These are phyloP conservation scores for Rhodotorula toruloides DNA, from an alignment of 768 basidiomycete species.

Conservation along the genomic window DNA sequence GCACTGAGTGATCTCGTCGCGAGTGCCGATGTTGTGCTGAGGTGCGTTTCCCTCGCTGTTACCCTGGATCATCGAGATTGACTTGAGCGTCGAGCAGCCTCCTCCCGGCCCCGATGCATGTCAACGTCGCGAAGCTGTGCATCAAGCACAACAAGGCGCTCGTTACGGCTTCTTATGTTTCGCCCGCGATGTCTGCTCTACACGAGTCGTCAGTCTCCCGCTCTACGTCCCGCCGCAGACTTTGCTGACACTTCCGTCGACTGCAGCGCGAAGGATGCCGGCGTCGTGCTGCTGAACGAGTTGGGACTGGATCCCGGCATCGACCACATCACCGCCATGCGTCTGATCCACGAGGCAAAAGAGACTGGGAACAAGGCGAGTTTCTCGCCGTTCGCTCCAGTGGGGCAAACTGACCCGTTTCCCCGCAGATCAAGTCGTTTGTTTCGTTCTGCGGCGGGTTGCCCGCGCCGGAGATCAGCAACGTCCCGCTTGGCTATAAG, in stretches of 20 bases:
- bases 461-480: slow-evolving; percentile 63
- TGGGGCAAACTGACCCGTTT: background rate
- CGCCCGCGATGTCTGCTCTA: slow-evolving; percentile 65
- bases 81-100: slow-evolving; percentile 54
- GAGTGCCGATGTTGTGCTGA: slow-evolving; percentile 72
- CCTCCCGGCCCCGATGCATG: slow-evolving; percentile 71
- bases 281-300: slow-evolving; percentile 76
- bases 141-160: slow-evolving; percentile 66
- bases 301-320: slow-evolving; percentile 75
- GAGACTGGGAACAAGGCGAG: slow-evolving; percentile 51
- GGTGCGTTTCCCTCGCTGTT: slow-evolving; percentile 50
- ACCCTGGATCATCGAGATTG: slow-evolving; percentile 18
- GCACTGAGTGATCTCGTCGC: slow-evolving; percentile 56
- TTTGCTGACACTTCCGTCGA: background rate
- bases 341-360: slow-evolving; percentile 57
- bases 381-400: background rate
- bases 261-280: slow-evolving; percentile 57
- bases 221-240: background rate
- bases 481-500: slow-evolving; percentile 41
- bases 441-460: slow-evolving; percentile 89
- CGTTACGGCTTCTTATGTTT: slow-evolving; percentile 87
- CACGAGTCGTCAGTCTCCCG: slow-evolving; percentile 55
- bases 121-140: slow-evolving; percentile 65
- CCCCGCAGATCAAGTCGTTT: slow-evolving; percentile 58
- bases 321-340: slow-evolving; percentile 79